Conservation (phyloP, 441 rosid species). For the Erysimum cheiri region DNA sequence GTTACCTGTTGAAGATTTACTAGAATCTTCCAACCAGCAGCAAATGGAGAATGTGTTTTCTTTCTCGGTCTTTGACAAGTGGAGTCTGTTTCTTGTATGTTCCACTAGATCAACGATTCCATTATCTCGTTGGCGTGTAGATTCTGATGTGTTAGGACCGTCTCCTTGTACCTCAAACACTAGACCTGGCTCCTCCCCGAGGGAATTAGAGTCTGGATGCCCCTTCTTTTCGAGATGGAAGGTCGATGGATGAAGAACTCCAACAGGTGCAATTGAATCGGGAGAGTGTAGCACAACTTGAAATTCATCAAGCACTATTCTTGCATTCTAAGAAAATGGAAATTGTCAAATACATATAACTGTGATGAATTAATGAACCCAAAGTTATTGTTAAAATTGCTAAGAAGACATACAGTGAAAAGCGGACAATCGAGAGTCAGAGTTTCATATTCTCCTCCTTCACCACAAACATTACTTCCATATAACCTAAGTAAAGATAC, state of each 20-base stretch:
- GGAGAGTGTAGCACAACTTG: constrained; percentile 78
- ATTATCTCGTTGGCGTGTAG: constrained; percentile 42
- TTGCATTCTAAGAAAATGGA: constrained; percentile 65
- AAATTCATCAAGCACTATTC: constrained; percentile 84
- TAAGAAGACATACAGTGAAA: constrained; percentile 63
- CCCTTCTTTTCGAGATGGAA: constrained; percentile 79
- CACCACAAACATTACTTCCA: constrained; percentile 95
- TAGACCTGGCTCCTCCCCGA: constrained; percentile 48
- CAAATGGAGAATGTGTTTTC: constrained; percentile 68
- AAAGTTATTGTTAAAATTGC: constrained; percentile 22
- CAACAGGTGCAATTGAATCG: constrained; percentile 92
- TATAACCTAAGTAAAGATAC: constrained; percentile 59
- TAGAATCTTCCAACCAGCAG: constrained; percentile 77
- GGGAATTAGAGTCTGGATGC: constrained; percentile 39
- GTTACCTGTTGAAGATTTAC: constrained; percentile 64
- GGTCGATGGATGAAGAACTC: constrained; percentile 77
- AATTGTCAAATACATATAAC: constrained; percentile 41
- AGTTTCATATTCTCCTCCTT: constrained; percentile 98
- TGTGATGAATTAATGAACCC: constrained; percentile 31
- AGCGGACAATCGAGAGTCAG: constrained; percentile 96
- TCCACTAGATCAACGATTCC: constrained; percentile 50
- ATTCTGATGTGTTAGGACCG: constrained; percentile 44
- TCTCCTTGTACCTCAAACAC: constrained; percentile 75
- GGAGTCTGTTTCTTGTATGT: constrained; percentile 50
- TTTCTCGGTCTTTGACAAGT: constrained; percentile 59